Base-by-base conservation (phyloP, 1,139 yeast genomes). In the Geotrichum aggregatum region DNA sequence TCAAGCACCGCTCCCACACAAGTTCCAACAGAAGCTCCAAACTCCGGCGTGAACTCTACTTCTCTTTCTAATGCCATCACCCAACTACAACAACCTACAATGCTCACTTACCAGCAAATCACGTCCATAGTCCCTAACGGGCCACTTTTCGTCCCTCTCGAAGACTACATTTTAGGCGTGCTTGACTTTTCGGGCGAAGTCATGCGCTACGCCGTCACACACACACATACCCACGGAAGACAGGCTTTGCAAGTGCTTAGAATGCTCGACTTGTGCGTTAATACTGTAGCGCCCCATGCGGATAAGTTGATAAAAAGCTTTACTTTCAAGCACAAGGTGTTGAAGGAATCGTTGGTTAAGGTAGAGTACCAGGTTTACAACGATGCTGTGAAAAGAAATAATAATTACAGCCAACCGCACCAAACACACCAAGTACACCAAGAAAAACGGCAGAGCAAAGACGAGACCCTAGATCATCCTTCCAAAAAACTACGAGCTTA, bases 101-200 rank as follows among this genome's bases (percentile, higher is more conserved):
- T 45, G 44, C 36, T 42, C 48, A 4, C 47, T 55, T n/a, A 54
- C 52, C 6, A 41, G 13, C 34, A 24, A 11, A 28, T 16, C 14
- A 19, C 10, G n/a, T 3, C 33, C 14, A 3, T 5, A 14, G 18
- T 43, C 16, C 47, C 47, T 2, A n/a, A 30, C 35, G 38, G 47
- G 8, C 54, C 36, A 13, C 52, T 58, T 1, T 41, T 51, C 16
- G 47, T 63, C 3, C 51, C 61, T 2, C 48, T 46, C 14, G 60
- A 56, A 19, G 76, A 74, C 58, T 73, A 68, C 57, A 57, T 73
- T 21, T 65, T 72, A 66, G 77, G 77, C 0, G 53, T 74, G 11
- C 68, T 73, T 58, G 77, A 74, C 57, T 62, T 73, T 49, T 72
- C 77, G 0, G 77, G 77, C 0, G 77, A 74, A 52, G 62, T 74